Conservation (phyloP, 495 filamentous ascomycete species). For the Zalerion maritima region DNA sequence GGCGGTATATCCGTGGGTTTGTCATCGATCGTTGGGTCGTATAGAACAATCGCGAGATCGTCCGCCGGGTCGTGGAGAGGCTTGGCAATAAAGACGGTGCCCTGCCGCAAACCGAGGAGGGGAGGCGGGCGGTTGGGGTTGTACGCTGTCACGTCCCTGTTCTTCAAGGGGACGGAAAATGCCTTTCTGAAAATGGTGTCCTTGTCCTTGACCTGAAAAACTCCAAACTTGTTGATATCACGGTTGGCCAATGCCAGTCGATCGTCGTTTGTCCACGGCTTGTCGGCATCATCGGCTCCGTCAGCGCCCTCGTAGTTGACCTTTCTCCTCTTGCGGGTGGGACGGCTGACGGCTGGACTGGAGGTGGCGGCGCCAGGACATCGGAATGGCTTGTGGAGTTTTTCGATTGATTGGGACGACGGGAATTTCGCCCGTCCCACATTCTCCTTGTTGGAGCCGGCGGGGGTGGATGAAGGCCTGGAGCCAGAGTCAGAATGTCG, state of each 20-base stretch:
- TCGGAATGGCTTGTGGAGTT: constrained; percentile 77
- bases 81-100: constrained; percentile 74
- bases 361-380: constrained; percentile 71
- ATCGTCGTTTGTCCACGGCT: constrained; percentile 79
- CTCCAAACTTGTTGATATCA: constrained; percentile 78
- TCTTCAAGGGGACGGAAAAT: constrained; percentile 77
- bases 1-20: constrained; percentile 42
- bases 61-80: constrained; percentile 89
- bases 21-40: constrained; percentile 90
- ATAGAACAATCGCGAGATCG: constrained; percentile 92
- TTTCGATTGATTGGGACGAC: constrained; percentile 42
- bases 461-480: neutral
- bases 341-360: constrained; percentile 61
- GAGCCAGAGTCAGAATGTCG: neutral
- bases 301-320: constrained; percentile 81
- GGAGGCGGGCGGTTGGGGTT: constrained; percentile 68
- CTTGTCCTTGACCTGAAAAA: constrained; percentile 84
- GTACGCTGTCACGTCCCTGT: constrained; percentile 60
- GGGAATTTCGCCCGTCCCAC: too few species aligned
- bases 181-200: constrained; percentile 60
- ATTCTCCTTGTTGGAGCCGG: neutral
- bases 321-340: constrained; percentile 72
- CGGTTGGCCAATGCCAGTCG: constrained; percentile 72
- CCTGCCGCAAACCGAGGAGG: constrained; percentile 69
- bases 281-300: constrained; percentile 57